Conservation (phyloP, 768 basidiomycete species). For the Boletus vermiculosoides region DNA sequence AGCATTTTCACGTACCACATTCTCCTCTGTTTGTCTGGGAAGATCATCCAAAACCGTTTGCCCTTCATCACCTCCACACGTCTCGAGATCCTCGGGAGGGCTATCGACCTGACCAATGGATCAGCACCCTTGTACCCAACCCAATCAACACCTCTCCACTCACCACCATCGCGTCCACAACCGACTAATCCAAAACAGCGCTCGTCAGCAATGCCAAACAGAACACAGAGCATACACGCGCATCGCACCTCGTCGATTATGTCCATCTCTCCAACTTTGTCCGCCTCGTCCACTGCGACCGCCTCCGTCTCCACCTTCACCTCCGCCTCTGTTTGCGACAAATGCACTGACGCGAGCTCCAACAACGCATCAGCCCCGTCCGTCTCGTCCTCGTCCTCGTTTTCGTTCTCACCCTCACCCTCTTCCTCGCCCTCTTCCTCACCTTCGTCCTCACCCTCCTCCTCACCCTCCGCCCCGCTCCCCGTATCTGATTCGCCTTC, state of each 20-base stretch:
- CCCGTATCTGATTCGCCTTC: neutral
- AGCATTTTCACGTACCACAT: neutral
- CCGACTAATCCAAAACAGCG: neutral
- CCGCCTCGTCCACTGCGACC: neutral
- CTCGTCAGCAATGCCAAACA: neutral
- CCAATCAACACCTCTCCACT: neutral
- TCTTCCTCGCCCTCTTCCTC: neutral
- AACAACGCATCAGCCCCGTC: constrained; percentile 22
- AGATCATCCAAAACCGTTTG: neutral
- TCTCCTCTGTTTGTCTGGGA: neutral
- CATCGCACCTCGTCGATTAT: constrained; percentile 12
- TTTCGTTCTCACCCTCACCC: neutral
- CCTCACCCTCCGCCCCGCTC: no score
- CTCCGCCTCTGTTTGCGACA: constrained; percentile 2
- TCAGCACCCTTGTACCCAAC: neutral
- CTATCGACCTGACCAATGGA: neutral
- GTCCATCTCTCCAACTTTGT: neutral
- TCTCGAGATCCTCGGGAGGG: neutral
- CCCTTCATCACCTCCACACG: neutral
- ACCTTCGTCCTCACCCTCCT: neutral
- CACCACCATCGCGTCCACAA: constrained; percentile 3
- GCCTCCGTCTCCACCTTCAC: no score
- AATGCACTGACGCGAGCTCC: constrained; percentile 27
- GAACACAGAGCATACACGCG: neutral
- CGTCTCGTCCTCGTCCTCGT: neutral